Conservation (phyloP, 495 filamentous ascomycete genomes). For the Massariosphaeria phaeospora region DNA sequence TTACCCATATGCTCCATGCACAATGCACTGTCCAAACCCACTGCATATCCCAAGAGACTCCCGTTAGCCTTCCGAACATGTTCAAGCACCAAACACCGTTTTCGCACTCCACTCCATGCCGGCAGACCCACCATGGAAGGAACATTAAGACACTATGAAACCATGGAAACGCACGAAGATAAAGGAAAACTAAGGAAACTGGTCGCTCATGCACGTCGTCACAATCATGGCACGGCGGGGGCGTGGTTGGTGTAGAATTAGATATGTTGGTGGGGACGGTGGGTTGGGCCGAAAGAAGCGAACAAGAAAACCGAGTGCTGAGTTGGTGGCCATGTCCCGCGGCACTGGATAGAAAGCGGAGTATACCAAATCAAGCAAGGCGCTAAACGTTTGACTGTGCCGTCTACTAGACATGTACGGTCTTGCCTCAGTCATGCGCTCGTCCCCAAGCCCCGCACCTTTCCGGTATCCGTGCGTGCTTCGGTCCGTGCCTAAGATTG, state of each 20-base stretch:
- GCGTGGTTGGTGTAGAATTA: slow-evolving; percentile 3
- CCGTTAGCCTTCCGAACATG: slow-evolving; percentile 9
- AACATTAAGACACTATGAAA: slow-evolving; percentile 13
- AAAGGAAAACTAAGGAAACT: slow-evolving; percentile 1
- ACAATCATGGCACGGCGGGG: slow-evolving; percentile 17
- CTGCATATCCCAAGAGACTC: slow-evolving; percentile 22
- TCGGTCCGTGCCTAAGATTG: slow-evolving; percentile 12
- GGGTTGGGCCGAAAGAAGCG: not conserved
- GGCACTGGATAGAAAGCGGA: not conserved
- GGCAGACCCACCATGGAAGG: not conserved
- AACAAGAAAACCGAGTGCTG: not conserved
- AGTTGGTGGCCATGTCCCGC: not conserved
- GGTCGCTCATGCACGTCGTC: slow-evolving; percentile 27
- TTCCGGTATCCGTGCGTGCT: slow-evolving; percentile 22
- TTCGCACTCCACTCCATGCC: slow-evolving; percentile 11
- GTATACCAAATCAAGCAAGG: slow-evolving; percentile 14
- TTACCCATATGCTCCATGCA: slow-evolving; percentile 28
- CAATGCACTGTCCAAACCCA: slow-evolving; percentile 20
- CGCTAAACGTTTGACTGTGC: slow-evolving; percentile 13
- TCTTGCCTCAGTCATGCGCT: slow-evolving; percentile 22
- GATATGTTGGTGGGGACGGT: slow-evolving; percentile 2
- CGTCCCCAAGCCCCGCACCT: slow-evolving; percentile 13
- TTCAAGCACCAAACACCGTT: slow-evolving; percentile 24
- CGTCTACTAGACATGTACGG: not conserved
- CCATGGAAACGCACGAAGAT: slow-evolving; percentile 9